Evolutionary conservation across 768 basidiomycete species (phyloP), one percentile per base, ranked within the genome.

Genomic region (Suillus paluster): DNA sequence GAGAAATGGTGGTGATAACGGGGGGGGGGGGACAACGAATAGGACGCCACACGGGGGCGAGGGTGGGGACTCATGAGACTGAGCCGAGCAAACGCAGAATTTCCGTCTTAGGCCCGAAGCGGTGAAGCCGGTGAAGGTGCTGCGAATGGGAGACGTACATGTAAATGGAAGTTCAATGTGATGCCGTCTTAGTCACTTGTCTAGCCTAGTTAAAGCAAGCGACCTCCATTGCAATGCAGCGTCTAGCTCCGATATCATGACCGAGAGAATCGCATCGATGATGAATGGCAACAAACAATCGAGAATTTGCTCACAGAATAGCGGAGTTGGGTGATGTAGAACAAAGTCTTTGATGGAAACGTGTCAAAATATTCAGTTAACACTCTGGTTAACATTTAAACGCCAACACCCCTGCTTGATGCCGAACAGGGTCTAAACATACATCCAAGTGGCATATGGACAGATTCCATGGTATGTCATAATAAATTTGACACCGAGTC

Each of bases 51-150:
- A 49, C 62, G 64, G 64, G 55, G 41, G 54, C 62, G 46, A 44
- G 50, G 52, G 59, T 60, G 60, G 64, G 64, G 71, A 30, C n/a
- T n/a, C n/a, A n/a, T n/a, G n/a, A n/a, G n/a, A 66, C 64, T 71
- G 68, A 67, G 68, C 61, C 63, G 68, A 73, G 52, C 50, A 70
- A 61, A 64, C 50, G 58, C 4, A 68, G 69, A 65, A 67, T 54
- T 50, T 64, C 74, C 74, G 73, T 69, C 66, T 67, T 75, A 71
- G 71, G 64, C 63, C 74, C 73, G 69, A 70, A 55, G 30, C 30
- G 49, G 48, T 30, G 25, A 49, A 27, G 25, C 27, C 30, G 48
- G 27, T 50, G 50, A 34, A 66, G 63, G 61, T 63, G 59, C 63
- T 70, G 63, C 33, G 60, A 66, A 65, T n/a, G 63, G 59, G 58